Evolutionary conservation across 2,329 filamentous ascomycete species (phyloP).

Genomic region (Ceratocystis eucalypticola): DNA sequence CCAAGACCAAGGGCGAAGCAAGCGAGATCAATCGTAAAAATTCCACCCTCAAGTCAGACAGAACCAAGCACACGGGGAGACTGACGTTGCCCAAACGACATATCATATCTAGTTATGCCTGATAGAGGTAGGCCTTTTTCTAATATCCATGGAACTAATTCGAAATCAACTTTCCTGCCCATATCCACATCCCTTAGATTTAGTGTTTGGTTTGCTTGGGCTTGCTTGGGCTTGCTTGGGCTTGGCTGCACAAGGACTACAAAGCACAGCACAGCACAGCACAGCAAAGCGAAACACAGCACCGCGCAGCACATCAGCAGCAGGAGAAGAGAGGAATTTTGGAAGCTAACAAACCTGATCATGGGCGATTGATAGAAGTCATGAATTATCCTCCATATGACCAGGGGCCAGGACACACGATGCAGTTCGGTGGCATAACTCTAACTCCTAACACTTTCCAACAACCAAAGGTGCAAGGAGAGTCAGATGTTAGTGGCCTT

Average conservation of each 20-base stretch:
- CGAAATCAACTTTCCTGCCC: background rate
- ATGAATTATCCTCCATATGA: slow-evolving; percentile 14
- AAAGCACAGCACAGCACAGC: too few relatives aligned
- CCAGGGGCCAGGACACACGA: background rate
- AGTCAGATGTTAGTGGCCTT: background rate
- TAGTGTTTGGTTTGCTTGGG: too few relatives aligned
- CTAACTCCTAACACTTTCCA: background rate
- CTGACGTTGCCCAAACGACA: slow-evolving; percentile 4
- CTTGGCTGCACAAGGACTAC: too few relatives aligned
- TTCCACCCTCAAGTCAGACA: background rate
- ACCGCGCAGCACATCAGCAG: background rate
- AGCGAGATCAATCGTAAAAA: background rate
- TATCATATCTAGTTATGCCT: slow-evolving; percentile 7
- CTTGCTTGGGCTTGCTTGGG: too few relatives aligned
- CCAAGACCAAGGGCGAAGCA: background rate
- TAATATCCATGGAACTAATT: background rate
- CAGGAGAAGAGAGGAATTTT: background rate
- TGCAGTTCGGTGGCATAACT: background rate
- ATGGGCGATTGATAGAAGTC: slow-evolving; percentile 1
- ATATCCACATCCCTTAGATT: background rate
- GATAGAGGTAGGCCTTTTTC: slow-evolving; percentile 10
- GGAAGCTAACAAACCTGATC: background rate
- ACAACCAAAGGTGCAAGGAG: slow-evolving; percentile 4
- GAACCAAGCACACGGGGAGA: background rate
- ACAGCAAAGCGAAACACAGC: too few relatives aligned